Base-by-base conservation (phyloP, 306 rosid genomes). In the Urtica urens region DNA sequence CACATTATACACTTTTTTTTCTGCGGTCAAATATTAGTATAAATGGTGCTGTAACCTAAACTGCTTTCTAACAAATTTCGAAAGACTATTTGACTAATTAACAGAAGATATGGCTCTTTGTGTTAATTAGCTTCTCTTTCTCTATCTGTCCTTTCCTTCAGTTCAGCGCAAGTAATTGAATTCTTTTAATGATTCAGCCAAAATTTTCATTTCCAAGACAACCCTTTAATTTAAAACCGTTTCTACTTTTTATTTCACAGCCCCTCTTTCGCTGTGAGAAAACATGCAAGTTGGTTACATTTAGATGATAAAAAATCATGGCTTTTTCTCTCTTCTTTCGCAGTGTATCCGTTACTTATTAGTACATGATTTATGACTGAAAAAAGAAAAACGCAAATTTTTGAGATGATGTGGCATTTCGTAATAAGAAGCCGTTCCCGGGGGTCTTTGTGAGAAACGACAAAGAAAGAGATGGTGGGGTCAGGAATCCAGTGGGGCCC, bases 401-500 rank as follows among this genome's bases (percentile, higher is more conserved):
- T 30, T 24, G 9, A 24, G 18, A 8, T 0, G 13, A 0, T 4
- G 12, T 18, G 43, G 42, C 21, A 21, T 51, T 51, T 7, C 15
- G 57, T 33, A 19, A 8, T 51, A 4, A 12, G 10, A 30, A 4
- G 25, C n/a, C 25, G 1, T 29, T 28, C 7, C 10, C 26, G 26
- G 23, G 53, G 57, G 44, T 34, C 31, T 10, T 33, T 51, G 21
- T 5, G 57, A 22, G 13, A 33, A 49, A 2, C 3, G 2, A 2
- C 1, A 29, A 24, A 24, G 12, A 46, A 3, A 17, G 21, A 6
- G 19, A 28, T 28, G n/a, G 49, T 22, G 30, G 35, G 55, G 23
- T 24, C 24, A 15, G 14, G 26, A 31, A 26, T 47, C 34, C 22
- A 41, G 59, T 39, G 26, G 70, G 78, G 1, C 60, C 74, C 80